Percentiles rank a stretch among this genome's conserved stretches.
Evolutionary conservation across 1,139 yeast species (phyloP).

Genomic region (Yamadazyma dushanensis): DNA sequence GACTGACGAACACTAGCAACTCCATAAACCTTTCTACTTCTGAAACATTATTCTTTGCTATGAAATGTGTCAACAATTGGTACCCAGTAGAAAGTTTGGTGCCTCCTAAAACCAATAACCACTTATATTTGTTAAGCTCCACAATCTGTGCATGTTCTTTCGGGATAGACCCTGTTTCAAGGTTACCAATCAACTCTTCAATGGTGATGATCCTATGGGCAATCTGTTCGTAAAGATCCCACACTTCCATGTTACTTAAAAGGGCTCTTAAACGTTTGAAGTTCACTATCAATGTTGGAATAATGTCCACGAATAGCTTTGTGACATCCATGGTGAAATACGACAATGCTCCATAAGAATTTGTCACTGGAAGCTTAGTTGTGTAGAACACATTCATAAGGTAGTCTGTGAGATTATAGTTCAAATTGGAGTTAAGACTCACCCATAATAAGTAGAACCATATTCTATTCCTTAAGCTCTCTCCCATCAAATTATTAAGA

Average conservation of each 20-base stretch:
- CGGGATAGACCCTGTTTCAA: background rate
- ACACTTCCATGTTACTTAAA: slow-evolving; percentile 4
- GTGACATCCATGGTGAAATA: too few relatives aligned
- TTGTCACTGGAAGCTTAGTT: too few relatives aligned
- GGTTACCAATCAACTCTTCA: background rate
- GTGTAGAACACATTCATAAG: too few relatives aligned
- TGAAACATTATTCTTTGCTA: too few relatives aligned
- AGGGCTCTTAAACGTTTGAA: background rate
- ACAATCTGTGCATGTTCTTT: background rate
- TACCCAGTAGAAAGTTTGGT: slow-evolving; percentile 7
- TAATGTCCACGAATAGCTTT: background rate
- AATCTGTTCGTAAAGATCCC: slow-evolving; percentile 5
- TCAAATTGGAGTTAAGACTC: background rate
- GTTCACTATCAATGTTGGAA: background rate
- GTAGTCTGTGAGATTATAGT: background rate
- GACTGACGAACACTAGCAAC: too few relatives aligned
- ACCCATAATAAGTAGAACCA: slow-evolving; percentile 5
- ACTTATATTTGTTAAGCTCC: background rate
- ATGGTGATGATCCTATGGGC: background rate
- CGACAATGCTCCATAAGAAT: too few relatives aligned
- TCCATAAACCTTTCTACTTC: too few relatives aligned
- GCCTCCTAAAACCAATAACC: slow-evolving; percentile 5
- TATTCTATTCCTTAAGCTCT: slow-evolving; percentile 1
- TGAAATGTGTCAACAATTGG: too few relatives aligned
- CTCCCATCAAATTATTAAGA: background rate